A percentile compares a stretch with the other conserved stretches of the same genome.
These are phyloP conservation scores for Pulveroboletus sp. DNA, from an alignment of 768 basidiomycete species.

Conservation along the genomic window DNA sequence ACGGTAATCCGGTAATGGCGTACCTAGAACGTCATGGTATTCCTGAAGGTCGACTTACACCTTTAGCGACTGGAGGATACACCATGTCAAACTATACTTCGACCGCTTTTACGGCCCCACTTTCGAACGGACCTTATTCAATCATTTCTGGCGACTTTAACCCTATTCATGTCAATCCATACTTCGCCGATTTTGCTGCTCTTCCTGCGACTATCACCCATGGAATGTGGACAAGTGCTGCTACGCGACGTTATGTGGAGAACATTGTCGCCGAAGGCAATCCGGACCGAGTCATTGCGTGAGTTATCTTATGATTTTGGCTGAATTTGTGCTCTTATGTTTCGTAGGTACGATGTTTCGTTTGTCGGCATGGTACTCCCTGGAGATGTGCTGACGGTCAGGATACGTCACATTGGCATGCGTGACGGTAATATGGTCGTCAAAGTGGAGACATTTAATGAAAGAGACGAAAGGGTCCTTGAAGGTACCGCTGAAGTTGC, in stretches of 20 bases:
- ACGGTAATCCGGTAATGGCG: constrained; percentile 89
- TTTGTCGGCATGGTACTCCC: constrained; percentile 98
- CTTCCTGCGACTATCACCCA: constrained; percentile 97
- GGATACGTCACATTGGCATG: constrained; percentile 88
- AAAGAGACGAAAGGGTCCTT: constrained; percentile 84
- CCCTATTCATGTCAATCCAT: constrained; percentile 97
- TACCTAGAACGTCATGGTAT: constrained; percentile 91
- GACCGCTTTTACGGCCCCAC: constrained; percentile 73
- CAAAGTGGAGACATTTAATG: constrained; percentile 81
- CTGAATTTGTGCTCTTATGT: constrained; percentile 1
- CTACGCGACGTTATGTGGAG: constrained; percentile 89
- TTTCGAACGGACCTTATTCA: constrained; percentile 95
- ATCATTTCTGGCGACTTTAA: constrained; percentile 97
- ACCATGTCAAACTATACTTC: constrained; percentile 61
- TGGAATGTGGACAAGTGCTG: constrained; percentile 95
- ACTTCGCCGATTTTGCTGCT: constrained; percentile 91
- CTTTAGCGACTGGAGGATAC: constrained; percentile 85
- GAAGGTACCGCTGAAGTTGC: constrained; percentile 90
- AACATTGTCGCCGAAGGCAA: constrained; percentile 90
- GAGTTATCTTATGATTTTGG: constrained; percentile 32
- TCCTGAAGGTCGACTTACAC: constrained; percentile 68
- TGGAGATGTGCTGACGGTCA: constrained; percentile 79
- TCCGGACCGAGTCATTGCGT: constrained; percentile 87
- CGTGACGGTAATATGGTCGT: constrained; percentile 90
- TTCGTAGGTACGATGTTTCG: constrained; percentile 76